Conservation (phyloP, 495 filamentous ascomycete genomes). For the Daldinia childiae region DNA sequence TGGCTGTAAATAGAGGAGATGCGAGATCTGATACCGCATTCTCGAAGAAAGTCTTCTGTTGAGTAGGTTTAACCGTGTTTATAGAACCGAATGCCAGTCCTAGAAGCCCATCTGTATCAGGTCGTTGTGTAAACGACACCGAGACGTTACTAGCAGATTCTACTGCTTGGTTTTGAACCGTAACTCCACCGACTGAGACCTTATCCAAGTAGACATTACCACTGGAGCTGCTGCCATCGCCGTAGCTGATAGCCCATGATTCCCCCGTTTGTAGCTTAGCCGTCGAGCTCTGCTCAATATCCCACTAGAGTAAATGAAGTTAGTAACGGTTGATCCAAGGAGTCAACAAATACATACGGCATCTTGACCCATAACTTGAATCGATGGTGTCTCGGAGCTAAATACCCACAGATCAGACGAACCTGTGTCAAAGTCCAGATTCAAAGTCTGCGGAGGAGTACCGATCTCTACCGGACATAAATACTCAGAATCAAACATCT, state of each 20-base stretch:
- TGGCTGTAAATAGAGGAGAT: slow-evolving; percentile 74
- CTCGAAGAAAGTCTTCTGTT: slow-evolving; percentile 78
- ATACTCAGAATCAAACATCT: slow-evolving; percentile 72
- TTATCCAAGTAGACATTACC: slow-evolving; percentile 79
- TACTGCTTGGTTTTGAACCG: slow-evolving; percentile 73
- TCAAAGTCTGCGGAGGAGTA: slow-evolving; percentile 74
- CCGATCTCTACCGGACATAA: slow-evolving; percentile 74
- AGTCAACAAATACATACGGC: slow-evolving; percentile 14
- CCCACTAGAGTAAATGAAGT: slow-evolving; percentile 58
- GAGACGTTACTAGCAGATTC: slow-evolving; percentile 76
- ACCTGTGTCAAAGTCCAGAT: slow-evolving; percentile 79
- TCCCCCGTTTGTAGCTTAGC: slow-evolving; percentile 61
- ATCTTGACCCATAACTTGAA: slow-evolving; percentile 61
- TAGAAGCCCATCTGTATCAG: slow-evolving; percentile 73
- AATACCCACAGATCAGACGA: slow-evolving; percentile 77
- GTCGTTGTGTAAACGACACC: slow-evolving; percentile 66
- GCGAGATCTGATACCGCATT: slow-evolving; percentile 70
- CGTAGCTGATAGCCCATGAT: slow-evolving; percentile 76
- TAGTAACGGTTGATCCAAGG: not conserved
- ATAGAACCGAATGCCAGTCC: slow-evolving; percentile 78
- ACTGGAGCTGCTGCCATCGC: slow-evolving; percentile 73
- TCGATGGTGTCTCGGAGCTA: slow-evolving; percentile 55
- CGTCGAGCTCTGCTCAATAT: slow-evolving; percentile 59
- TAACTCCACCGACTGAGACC: slow-evolving; percentile 78
- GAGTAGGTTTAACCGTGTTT: slow-evolving; percentile 72